Evolutionary conservation across 495 filamentous ascomycete genomes (phyloP), one percentile per base, ranked within the genome.

Genomic region (Annulohypoxylon maeteangense): DNA sequence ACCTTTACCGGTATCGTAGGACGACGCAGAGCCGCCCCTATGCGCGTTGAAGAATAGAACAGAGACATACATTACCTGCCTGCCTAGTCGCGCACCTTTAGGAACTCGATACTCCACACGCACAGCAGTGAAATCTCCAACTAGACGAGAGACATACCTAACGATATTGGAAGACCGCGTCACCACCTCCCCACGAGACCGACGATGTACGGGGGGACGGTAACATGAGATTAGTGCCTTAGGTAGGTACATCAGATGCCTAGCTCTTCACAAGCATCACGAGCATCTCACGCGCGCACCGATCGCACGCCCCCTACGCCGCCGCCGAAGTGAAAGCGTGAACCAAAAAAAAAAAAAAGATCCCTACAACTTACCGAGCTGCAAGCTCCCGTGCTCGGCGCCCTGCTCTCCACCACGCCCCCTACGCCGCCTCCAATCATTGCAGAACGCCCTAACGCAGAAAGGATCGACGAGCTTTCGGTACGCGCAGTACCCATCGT

Each of bases 391-490:
- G 63, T 25, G 7, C 31, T 48, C 58, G 38, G 38, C 25, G 40
- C 29, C 14, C 14, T 40, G 36, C 36, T 40, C 36, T 40, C 32
- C 31, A n/a, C 48, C 50, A n/a, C 23, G 45, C 31, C 42, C 32
- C 31, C 12, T 62, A 50, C 22, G 23, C 61, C 18, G 12, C 48
- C 27, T n/a, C 23, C 47, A 10, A 22, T 5, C 23, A 27, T 14
- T 29, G 10, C 22, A 16, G 14, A 29, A 67, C 42, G n/a, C n/a
- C 59, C 54, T 32, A 68, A 48, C 45, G 40, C 23, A 72, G 69
- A 47, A 68, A 36, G 38, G 69, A 72, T 72, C 69, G 67, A 51
- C 68, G 12, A n/a, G 36, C n/a, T n/a, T 36, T 36, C 32, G 32
- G 32, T 36, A 40, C 0, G 36, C 12, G 10, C 36, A n/a, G 4